Conservation (phyloP, 306 rosid species). For the Pyrus communis region DNA sequence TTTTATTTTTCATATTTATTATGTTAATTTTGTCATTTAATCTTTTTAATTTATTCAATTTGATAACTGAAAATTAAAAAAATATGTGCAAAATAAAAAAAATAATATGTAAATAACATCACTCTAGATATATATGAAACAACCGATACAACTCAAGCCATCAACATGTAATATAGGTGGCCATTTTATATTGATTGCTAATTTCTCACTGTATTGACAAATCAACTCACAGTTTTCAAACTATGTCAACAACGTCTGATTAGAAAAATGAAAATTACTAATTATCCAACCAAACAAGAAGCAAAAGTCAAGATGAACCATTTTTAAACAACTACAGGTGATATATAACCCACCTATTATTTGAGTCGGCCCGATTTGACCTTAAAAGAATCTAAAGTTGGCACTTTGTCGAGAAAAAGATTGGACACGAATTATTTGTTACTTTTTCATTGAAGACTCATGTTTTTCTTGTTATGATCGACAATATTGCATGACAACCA, state of each 20-base stretch:
- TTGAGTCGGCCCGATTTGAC: slow-evolving; percentile 38
- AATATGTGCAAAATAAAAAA: too few species aligned
- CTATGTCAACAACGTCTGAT: slow-evolving; percentile 23
- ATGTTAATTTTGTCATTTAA: too few species aligned
- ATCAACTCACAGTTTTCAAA: slow-evolving; percentile 27
- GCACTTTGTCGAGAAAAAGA: slow-evolving; percentile 5
- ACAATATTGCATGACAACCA: neutral
- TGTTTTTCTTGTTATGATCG: neutral
- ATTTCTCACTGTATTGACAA: slow-evolving; percentile 37
- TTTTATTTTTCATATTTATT: too few species aligned
- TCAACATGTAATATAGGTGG: neutral
- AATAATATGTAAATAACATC: too few species aligned
- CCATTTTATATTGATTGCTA: neutral
- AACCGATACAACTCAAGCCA: too few species aligned
- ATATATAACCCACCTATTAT: slow-evolving; percentile 19
- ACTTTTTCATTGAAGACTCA: neutral
- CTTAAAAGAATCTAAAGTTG: slow-evolving; percentile 2
- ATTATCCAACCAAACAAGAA: slow-evolving; percentile 20
- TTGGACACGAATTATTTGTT: neutral
- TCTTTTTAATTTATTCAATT: too few species aligned
- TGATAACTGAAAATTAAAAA: too few species aligned
- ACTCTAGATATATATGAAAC: too few species aligned
- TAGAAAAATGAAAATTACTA: slow-evolving; percentile 19
- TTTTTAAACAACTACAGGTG: slow-evolving; percentile 30
- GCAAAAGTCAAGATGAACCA: slow-evolving; percentile 43